Conservation (phyloP, 768 basidiomycete genomes). For the Tylopilus rubrobrunneus region DNA sequence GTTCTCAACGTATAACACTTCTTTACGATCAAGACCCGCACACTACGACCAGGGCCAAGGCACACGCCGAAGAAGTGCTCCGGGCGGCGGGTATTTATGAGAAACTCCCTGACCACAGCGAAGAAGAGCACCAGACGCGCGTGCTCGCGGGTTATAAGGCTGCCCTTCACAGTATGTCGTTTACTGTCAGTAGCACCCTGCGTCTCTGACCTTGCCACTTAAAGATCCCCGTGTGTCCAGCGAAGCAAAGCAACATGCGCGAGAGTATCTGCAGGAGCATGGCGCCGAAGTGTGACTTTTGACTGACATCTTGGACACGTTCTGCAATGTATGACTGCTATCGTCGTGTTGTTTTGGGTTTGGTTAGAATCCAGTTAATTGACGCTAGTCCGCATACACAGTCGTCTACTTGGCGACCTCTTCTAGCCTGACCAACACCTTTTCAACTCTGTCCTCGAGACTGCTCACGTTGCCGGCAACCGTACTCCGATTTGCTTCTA, state of each 20-base stretch:
- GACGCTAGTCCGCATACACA: background rate
- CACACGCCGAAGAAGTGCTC: constrained; percentile 52
- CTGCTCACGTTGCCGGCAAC: constrained; percentile 72
- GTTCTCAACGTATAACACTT: background rate
- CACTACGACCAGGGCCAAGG: constrained; percentile 47
- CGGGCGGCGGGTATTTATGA: constrained; percentile 40
- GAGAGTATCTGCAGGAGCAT: constrained; percentile 34
- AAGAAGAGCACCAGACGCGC: constrained; percentile 41
- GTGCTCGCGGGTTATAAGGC: constrained; percentile 58
- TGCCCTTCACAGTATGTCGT: constrained; percentile 42
- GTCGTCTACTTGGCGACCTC: constrained; percentile 23
- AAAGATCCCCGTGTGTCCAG: constrained; percentile 45
- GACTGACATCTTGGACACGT: background rate
- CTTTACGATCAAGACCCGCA: constrained; percentile 31
- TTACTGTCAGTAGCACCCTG: no score
- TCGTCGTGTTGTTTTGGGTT: background rate
- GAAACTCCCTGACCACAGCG: constrained; percentile 24
- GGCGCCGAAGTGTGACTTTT: constrained; percentile 13
- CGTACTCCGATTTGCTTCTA: constrained; percentile 67
- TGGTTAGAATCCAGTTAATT: background rate
- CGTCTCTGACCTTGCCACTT: background rate
- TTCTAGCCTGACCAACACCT: constrained; percentile 42
- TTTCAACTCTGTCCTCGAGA: constrained; percentile 57
- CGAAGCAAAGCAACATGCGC: constrained; percentile 47
- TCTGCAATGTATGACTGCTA: background rate